These are phyloP conservation scores for Podospora bellae-mahoneyi DNA, from an alignment of 495 filamentous ascomycete species.

Conservation along the genomic window DNA sequence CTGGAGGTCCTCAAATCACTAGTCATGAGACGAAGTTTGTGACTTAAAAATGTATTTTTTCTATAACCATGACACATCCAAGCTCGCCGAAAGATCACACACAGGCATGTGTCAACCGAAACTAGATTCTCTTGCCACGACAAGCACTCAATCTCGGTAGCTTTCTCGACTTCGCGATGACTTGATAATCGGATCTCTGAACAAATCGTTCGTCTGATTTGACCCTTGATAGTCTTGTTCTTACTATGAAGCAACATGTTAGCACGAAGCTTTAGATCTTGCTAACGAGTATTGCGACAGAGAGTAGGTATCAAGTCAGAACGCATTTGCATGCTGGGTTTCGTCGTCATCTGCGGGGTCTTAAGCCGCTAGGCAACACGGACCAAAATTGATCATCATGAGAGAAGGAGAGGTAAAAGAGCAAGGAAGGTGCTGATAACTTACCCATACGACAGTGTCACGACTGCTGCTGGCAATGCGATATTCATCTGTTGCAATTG, in stretches of 20 bases:
- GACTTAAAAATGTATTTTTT: too few species aligned
- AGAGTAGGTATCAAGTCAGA: conserved; percentile 56
- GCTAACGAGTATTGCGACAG: conserved; percentile 2
- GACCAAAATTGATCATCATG: conserved; percentile 96
- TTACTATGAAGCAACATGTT: conserved; percentile 6
- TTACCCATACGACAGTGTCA: background rate
- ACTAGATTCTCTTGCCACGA: background rate
- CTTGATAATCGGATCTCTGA: background rate
- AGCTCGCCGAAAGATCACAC: background rate
- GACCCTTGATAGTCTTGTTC: background rate
- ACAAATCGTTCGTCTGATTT: background rate
- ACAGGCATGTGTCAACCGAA: background rate
- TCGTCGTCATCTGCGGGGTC: conserved; percentile 89
- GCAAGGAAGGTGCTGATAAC: background rate
- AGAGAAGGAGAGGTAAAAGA: conserved; percentile 14
- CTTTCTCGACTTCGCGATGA: background rate
- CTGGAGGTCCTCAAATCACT: too few species aligned
- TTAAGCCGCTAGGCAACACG: conserved; percentile 99
- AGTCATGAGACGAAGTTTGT: too few species aligned
- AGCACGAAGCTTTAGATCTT: conserved; percentile 8
- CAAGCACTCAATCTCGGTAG: background rate
- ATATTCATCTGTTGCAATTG: background rate
- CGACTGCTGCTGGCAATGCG: background rate
- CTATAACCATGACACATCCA: too few species aligned
- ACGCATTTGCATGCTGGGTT: conserved; percentile 68